phyloP scores from a whole-genome alignment of 441 rosid genomes.

The Kokia cookei region DNA sequence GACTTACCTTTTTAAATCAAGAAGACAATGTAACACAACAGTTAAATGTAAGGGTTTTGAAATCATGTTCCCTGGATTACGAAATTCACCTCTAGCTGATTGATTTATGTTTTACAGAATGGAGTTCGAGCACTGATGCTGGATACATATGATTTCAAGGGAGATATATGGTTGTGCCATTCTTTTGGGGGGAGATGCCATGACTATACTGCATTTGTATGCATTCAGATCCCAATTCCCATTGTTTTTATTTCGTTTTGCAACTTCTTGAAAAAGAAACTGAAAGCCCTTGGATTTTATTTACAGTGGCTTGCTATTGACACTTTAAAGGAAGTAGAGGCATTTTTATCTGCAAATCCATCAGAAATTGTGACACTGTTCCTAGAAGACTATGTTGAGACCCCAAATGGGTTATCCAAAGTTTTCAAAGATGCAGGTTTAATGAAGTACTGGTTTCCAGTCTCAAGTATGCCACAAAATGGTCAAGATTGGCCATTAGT shows the following conservation, averaged over 20 bases:
- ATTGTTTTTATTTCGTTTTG: not conserved
- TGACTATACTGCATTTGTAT: conserved; percentile 72
- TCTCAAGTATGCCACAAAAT: conserved; percentile 53
- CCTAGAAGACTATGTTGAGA: conserved; percentile 78
- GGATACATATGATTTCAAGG: conserved; percentile 74
- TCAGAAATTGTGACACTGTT: conserved; percentile 64
- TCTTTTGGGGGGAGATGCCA: conserved; percentile 56
- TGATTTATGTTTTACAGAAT: conserved; percentile 32
- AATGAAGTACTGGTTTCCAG: conserved; percentile 78
- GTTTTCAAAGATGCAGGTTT: conserved; percentile 64
- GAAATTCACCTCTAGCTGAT: not conserved
- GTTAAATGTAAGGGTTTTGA: conserved; percentile 38
- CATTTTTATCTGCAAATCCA: conserved; percentile 59
- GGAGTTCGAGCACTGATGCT: conserved; percentile 86
- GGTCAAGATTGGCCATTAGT: conserved; percentile 85
- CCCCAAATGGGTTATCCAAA: conserved; percentile 51
- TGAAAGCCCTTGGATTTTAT: not conserved
- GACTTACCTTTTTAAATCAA: conserved; percentile 61
- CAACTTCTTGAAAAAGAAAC: not conserved
- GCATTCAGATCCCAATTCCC: conserved; percentile 8
- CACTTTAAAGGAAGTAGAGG: conserved; percentile 58
- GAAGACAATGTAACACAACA: conserved; percentile 66
- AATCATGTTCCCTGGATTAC: not conserved
- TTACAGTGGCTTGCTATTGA: conserved; percentile 62
- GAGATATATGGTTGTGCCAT: conserved; percentile 83